phyloP scores from a whole-genome alignment of 169 alveolate species.

The Cryptosporidium ryanae region DNA sequence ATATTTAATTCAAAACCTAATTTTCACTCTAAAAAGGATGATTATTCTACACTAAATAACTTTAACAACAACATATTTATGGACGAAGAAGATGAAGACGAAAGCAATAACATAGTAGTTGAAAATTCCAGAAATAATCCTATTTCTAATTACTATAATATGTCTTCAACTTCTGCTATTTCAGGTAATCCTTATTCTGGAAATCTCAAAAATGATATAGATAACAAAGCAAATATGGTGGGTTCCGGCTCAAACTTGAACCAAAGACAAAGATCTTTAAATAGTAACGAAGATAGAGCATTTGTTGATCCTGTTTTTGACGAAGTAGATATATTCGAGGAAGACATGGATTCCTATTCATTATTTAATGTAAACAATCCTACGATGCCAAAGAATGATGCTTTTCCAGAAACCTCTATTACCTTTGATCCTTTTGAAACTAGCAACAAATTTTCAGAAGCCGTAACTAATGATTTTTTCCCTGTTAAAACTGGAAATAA shows the following conservation, averaged over 20 bases:
- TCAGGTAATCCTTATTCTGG: neutral
- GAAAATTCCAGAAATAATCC: neutral
- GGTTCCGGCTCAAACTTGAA: slow-evolving; percentile 17
- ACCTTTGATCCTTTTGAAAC: slow-evolving; percentile 11
- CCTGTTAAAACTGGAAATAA: slow-evolving; percentile 12
- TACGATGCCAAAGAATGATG: neutral
- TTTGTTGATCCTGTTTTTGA: slow-evolving; percentile 28
- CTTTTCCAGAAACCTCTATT: slow-evolving; percentile 8
- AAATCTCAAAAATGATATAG: neutral
- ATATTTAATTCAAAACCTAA: slow-evolving; percentile 19
- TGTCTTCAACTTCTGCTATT: neutral
- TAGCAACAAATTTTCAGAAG: too few species aligned
- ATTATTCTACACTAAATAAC: slow-evolving; percentile 32
- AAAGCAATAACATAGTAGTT: neutral
- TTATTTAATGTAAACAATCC: slow-evolving; percentile 24
- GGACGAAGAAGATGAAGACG: slow-evolving; percentile 72
- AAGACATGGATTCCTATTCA: slow-evolving; percentile 59
- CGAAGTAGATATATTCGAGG: slow-evolving; percentile 69
- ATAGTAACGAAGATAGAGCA: slow-evolving; percentile 7
- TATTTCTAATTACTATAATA: neutral
- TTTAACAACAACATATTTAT: slow-evolving; percentile 30
- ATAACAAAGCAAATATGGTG: slow-evolving; percentile 3
- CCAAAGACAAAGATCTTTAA: slow-evolving; percentile 44
- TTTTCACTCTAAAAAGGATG: slow-evolving; percentile 8
- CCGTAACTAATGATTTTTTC: too few species aligned